These are phyloP conservation scores for Cyberlindnera subsufficiens DNA, from an alignment of 805 yeast genomes.

Conservation along the genomic window DNA sequence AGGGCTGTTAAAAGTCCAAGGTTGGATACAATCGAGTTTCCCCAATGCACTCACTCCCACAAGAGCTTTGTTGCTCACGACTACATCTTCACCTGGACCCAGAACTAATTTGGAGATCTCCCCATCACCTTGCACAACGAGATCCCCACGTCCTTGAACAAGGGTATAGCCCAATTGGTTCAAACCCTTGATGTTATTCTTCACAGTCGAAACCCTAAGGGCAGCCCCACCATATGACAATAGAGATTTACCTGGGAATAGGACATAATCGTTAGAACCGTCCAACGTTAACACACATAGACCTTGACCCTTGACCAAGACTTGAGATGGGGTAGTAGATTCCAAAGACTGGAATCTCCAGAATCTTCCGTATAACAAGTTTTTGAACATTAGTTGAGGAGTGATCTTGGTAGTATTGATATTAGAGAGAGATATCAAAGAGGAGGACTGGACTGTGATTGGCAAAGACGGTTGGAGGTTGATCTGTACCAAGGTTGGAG, in stretches of 20 bases:
- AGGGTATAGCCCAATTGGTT: slow-evolving; percentile 37
- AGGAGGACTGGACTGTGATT: slow-evolving; percentile 39
- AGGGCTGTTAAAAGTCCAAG: neutral
- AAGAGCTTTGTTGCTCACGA: slow-evolving; percentile 40
- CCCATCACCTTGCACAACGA: slow-evolving; percentile 50
- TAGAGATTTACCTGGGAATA: slow-evolving; percentile 40
- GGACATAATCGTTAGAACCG: slow-evolving; percentile 60
- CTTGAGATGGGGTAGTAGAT: slow-evolving; percentile 23
- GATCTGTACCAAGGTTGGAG: slow-evolving; percentile 44
- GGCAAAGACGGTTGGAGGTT: slow-evolving; percentile 57
- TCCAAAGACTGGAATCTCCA: slow-evolving; percentile 42
- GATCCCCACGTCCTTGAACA: slow-evolving; percentile 52
- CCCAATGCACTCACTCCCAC: slow-evolving; percentile 49
- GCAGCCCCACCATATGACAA: slow-evolving; percentile 52
- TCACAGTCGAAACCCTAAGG: slow-evolving; percentile 31
- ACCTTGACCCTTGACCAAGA: slow-evolving; percentile 12
- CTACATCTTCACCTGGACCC: slow-evolving; percentile 39
- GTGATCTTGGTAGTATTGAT: slow-evolving; percentile 2
- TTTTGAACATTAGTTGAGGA: neutral
- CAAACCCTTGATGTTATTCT: slow-evolving; percentile 32
- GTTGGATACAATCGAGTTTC: slow-evolving; percentile 10
- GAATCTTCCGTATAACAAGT: slow-evolving; percentile 19
- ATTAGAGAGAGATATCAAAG: slow-evolving; percentile 38
- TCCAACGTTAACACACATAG: slow-evolving; percentile 35
- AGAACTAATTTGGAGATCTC: slow-evolving; percentile 43